Conservation (phyloP, 257 asterid genomes). For the Nicotiana undulata region DNA sequence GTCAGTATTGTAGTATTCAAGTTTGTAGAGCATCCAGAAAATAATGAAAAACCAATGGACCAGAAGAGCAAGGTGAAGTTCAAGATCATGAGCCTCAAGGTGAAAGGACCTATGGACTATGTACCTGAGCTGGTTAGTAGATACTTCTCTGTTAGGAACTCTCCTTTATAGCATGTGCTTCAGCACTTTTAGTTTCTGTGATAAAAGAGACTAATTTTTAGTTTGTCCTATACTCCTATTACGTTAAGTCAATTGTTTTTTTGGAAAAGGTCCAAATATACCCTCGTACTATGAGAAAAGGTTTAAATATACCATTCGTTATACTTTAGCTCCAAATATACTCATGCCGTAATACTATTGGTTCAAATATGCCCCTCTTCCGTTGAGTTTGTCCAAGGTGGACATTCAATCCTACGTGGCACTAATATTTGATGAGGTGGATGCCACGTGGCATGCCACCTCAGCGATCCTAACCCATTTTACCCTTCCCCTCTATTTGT, state of each 20-base stretch:
- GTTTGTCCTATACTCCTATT: not conserved
- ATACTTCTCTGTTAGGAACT: slow-evolving; percentile 4
- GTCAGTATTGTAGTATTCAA: slow-evolving; percentile 60
- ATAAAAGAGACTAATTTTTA: not conserved
- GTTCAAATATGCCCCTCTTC: too few relatives aligned
- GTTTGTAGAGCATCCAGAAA: slow-evolving; percentile 91
- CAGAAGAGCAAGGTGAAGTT: slow-evolving; percentile 91
- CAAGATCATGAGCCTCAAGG: slow-evolving; percentile 93
- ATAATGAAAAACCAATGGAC: slow-evolving; percentile 83
- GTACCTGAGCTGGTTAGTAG: slow-evolving; percentile 83
- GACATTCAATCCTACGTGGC: too few relatives aligned
- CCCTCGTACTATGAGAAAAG: too few relatives aligned
- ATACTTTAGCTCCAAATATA: too few relatives aligned
- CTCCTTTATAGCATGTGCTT: not conserved
- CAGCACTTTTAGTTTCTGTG: not conserved
- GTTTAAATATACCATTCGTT: too few relatives aligned
- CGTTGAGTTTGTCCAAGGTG: too few relatives aligned
- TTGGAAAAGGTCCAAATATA: not conserved
- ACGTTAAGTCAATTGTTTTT: not conserved
- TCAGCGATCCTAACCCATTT: too few relatives aligned
- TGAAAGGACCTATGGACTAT: slow-evolving; percentile 80
- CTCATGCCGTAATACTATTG: too few relatives aligned
- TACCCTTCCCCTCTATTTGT: too few relatives aligned
- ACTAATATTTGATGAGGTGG: too few relatives aligned
- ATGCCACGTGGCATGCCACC: too few relatives aligned